These are phyloP conservation scores for Candida glucosophila DNA, from an alignment of 1,139 yeast species.

Conservation along the genomic window DNA sequence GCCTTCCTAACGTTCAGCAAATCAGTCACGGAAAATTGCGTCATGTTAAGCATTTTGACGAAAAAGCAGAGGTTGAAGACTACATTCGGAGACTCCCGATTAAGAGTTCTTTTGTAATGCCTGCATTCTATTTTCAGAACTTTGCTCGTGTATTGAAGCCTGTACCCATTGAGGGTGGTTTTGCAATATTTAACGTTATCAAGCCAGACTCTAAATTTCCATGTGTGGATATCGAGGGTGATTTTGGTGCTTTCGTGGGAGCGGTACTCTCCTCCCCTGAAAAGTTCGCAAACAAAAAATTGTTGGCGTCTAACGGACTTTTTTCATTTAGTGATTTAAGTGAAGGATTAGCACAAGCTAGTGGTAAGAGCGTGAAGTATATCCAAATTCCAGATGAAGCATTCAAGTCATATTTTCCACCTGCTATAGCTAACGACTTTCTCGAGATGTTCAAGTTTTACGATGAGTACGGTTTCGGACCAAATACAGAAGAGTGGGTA, in stretches of 20 bases:
- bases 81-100: conserved; percentile 3
- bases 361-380: conserved; percentile 3
- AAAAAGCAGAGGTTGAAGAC: conserved; percentile 3
- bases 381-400: conserved; percentile 2
- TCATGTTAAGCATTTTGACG: conserved; percentile 2
- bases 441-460: conserved; percentile 2
- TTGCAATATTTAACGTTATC: conserved; percentile 1
- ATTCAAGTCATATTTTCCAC: conserved; percentile 2
- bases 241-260: conserved; percentile 4
- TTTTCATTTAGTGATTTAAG: conserved; percentile 1
- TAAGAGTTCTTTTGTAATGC: conserved; percentile 4
- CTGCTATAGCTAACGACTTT: conserved; percentile 2
- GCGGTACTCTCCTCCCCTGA: conserved; percentile 4
- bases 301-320: conserved; percentile 2
- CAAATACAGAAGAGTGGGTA: conserved; percentile 1
- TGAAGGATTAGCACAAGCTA: conserved; percentile 1
- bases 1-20: conserved; percentile 1
- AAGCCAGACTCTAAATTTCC: conserved; percentile 1
- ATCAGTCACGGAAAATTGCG: conserved; percentile 3
- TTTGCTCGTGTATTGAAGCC: conserved; percentile 1
- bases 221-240: conserved; percentile 1
- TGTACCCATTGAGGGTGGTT: conserved; percentile 2
- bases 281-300: conserved; percentile 3
- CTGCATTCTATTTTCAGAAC: conserved; percentile 5
- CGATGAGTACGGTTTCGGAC: conserved; percentile 3